Base-by-base conservation (phyloP, 169 alveolate species). In the Perkinsus chesapeaki region DNA sequence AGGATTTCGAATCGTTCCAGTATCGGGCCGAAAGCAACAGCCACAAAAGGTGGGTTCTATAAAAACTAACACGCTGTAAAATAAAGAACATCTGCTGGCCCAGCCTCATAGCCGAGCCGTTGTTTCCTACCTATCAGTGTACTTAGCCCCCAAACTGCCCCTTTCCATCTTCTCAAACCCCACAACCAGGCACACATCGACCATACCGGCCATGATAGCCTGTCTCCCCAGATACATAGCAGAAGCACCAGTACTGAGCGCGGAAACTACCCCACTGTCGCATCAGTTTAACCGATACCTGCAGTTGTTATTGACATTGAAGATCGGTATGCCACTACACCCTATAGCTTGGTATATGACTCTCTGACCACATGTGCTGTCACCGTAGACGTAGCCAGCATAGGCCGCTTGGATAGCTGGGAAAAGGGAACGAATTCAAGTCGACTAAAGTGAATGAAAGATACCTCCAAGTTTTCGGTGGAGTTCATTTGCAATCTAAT, bases 341-440 rank as follows among this genome's bases (percentile, higher is more conserved):
- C 98, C 98, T 0, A 95, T 95, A 82, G 96, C 96, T 16, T 60
- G 82, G 90, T 96, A 96, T 34, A 96, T 73, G 12, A 97, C 97
- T 92, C 96, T 95, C 73, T 96, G 92, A 27, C 98, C 98, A 91
- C 96, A 96, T 48, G 96, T 94, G 38, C 97, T 94, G 92, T 96
- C 98, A 92, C 98, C 98, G 93, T 96, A 96, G 39, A 95, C 97
- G 91, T 95, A 96, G 37, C 98, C 98, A 39, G 95, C 95, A 91
- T 93, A 95, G 36, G 97, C 98, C 82, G 73, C 48, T 90, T 96
- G 90, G 39, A 96, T 94, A 39, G 91, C 92, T 34, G 7, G 43
- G 91, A 19, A 9, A 73, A 20, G 36, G 36, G 12, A 60, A 23
- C 31, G 82, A n/a, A n/a, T n/a, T n/a, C n/a, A n/a, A n/a, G n/a